phyloP scores from a whole-genome alignment of 805 yeast species.

The Candida palmyrensis region DNA sequence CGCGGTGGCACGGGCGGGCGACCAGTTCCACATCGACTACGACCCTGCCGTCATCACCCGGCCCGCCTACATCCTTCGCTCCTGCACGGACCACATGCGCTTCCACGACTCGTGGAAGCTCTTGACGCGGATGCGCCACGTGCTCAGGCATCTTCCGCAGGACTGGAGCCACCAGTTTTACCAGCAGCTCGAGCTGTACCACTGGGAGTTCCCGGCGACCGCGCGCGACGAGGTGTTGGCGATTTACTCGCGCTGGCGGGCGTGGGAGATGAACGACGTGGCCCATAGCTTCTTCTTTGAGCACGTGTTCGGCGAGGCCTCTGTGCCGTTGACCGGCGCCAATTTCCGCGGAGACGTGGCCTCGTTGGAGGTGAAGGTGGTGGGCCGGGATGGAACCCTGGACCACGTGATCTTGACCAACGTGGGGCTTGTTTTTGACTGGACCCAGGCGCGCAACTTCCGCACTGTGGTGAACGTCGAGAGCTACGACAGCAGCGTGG shows the following conservation, averaged over 20 bases:
- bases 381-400: too few species aligned
- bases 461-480: too few species aligned
- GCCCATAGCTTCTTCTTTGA: conserved; percentile 52
- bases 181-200: conserved; percentile 18
- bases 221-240: conserved; percentile 53
- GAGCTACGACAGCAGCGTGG: too few species aligned
- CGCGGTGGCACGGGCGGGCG: conserved; percentile 34
- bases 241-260: conserved; percentile 76
- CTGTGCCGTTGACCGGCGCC: too few species aligned
- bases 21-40: conserved; percentile 49
- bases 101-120: conserved; percentile 86
- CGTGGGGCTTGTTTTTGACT: too few species aligned
- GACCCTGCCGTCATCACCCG: conserved; percentile 90
- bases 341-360: too few species aligned
- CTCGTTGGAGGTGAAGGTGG: too few species aligned
- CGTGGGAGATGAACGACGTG: conserved; percentile 78
- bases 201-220: conserved; percentile 43
- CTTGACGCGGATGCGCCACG: conserved; percentile 71
- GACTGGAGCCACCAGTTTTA: conserved; percentile 41
- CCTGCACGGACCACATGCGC: conserved; percentile 69
- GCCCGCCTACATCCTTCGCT: conserved; percentile 76
- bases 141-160: conserved; percentile 52
- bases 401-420: too few species aligned
- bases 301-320: conserved; percentile 46
- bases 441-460: too few species aligned